Base-by-base conservation (phyloP, 108 stramenopile genomes). In the Cyclotella choctawhatcheeana region DNA sequence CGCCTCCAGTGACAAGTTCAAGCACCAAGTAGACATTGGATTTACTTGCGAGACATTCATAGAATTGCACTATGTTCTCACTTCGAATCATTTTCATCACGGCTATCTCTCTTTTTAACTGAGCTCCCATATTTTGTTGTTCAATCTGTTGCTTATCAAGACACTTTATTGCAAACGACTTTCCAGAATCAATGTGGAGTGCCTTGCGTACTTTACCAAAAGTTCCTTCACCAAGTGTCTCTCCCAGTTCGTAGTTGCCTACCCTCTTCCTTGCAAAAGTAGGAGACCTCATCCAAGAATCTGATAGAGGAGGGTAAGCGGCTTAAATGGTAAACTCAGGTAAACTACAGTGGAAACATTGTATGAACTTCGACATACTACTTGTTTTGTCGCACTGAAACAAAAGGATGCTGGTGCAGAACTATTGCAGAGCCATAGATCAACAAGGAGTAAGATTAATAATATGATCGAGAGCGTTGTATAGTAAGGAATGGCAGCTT, bases 21-120 rank as follows among this genome's bases (percentile, higher is more conserved):
- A 91, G 71, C 12, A 98, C 94, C 29, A 98, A 76, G 73, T 97
- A 98, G 26, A 98, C 92, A 58, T 96, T 91, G 0, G 89, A 89
- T 12, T 87, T 77, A 2, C 89, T 89, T 6, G 96, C 95, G 18
- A 98, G 73, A 7, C 92, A 90, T 60, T 98, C 97, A 16, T 82
- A 70, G 10, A 96, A 81, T 64, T 84, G 85, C 16, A 97, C 89
- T 24, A 98, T 89, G 53, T 94, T 84, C 3, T 82, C 83, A 68
- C 97, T 94, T n/a, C 69, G 47, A 27, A 96, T 89, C 30, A 87
- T 79, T 73, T 91, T 96, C 55, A 58, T 58, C 26, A 47, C 25
- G 30, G 58, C 56, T 18, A 53, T 72, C 47, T 67, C 97, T 67
- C 88, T 69, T 69, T 94, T 96, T 58, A 98, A 79, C 71, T 97